A percentile compares a stretch with the other conserved stretches of the same genome.
These are phyloP conservation scores for Globisporangium sylvaticum DNA, from an alignment of 352 stramenopile species.

Conservation along the genomic window DNA sequence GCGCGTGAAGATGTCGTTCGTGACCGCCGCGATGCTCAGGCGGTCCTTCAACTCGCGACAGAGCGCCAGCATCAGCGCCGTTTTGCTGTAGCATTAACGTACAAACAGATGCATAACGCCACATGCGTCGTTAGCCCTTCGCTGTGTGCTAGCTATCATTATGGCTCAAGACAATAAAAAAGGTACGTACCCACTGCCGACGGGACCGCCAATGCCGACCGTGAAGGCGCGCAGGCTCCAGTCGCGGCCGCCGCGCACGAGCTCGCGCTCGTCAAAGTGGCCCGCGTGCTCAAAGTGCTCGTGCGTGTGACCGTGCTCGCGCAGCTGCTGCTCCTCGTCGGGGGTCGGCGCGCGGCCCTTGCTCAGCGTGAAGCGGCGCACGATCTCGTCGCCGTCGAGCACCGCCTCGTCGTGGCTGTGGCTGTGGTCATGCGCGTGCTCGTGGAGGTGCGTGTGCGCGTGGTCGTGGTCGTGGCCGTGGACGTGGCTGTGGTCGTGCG, in stretches of 20 bases:
- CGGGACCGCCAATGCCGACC: conserved; percentile 94
- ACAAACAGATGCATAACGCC: background rate
- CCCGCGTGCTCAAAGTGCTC: conserved; percentile 85
- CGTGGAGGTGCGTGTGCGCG: background rate
- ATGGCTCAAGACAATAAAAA: too few relatives aligned
- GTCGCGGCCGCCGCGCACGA: conserved; percentile 48
- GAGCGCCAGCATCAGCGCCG: conserved; percentile 91
- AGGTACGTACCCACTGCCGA: conserved; percentile 74
- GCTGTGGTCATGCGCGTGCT: conserved; percentile 25
- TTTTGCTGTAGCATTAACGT: conserved; percentile 75
- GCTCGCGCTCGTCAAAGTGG: conserved; percentile 64
- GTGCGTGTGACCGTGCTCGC: conserved; percentile 86
- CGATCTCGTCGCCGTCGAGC: conserved; percentile 60
- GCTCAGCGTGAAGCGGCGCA: conserved; percentile 61
- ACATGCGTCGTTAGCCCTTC: background rate
- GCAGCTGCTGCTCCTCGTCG: conserved; percentile 74
- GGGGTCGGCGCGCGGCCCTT: conserved; percentile 57
- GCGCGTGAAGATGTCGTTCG: conserved; percentile 99
- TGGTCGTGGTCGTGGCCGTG: conserved; percentile 15
- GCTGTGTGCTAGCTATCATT: background rate
- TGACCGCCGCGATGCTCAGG: conserved; percentile 89
- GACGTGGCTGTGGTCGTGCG: conserved; percentile 18
- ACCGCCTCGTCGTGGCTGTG: conserved; percentile 19
- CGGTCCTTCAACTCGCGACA: conserved; percentile 85
- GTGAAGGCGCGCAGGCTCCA: conserved; percentile 90